Evolutionary conservation across 441 rosid species (phyloP).

Genomic region (Rhodomyrtus psidioides): DNA sequence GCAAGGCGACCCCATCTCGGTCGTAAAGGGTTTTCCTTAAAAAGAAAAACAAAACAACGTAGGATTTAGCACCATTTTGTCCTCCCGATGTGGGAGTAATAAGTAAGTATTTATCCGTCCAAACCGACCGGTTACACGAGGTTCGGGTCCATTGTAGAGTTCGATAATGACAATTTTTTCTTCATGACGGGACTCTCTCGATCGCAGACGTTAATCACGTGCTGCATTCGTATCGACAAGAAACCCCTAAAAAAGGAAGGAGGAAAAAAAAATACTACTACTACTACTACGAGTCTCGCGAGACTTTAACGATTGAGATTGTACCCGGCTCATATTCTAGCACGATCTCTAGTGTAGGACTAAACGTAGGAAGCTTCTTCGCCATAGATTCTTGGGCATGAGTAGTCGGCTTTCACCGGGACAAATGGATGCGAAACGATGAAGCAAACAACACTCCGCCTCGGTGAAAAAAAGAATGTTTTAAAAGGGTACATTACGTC

Average conservation of each 20-base stretch:
- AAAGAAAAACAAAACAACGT: too few relatives aligned
- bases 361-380: too few relatives aligned
- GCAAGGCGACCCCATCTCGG: background rate
- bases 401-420: background rate
- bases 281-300: too few relatives aligned
- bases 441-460: background rate
- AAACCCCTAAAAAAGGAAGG: background rate
- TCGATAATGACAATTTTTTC: background rate
- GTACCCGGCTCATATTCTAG: background rate
- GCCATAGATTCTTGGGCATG: background rate
- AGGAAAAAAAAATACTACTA: too few relatives aligned
- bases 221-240: background rate
- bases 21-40: background rate
- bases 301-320: background rate
- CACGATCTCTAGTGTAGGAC: background rate
- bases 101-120: background rate
- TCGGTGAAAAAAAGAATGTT: background rate
- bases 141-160: background rate
- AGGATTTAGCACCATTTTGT: background rate
- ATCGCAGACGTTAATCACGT: fast-evolving
- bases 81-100: background rate
- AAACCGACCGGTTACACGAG: background rate
- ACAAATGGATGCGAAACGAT: background rate
- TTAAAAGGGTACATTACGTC: background rate
- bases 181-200: fast-evolving